Conservation (phyloP, 805 yeast genomes). For the Ogataea dorogensis region DNA sequence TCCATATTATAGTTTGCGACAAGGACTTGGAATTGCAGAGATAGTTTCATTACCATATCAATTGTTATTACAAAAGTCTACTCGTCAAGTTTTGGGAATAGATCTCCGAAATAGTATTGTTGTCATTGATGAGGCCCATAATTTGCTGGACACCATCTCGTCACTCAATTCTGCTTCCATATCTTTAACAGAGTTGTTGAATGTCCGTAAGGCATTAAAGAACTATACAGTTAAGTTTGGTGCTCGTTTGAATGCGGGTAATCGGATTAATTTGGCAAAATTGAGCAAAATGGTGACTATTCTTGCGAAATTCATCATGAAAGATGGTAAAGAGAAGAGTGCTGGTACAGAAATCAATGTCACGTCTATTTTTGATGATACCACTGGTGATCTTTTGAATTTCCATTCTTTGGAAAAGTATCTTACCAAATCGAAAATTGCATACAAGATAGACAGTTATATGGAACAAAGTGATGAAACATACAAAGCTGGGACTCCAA, state of each 20-base stretch:
- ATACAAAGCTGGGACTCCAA: slow-evolving; percentile 39
- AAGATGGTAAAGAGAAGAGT: slow-evolving; percentile 30
- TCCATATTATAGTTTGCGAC: slow-evolving; percentile 78
- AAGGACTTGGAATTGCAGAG: slow-evolving; percentile 58
- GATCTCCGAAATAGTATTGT: slow-evolving; percentile 64
- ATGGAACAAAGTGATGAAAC: slow-evolving; percentile 17
- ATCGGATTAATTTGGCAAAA: slow-evolving; percentile 67
- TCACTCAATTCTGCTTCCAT: slow-evolving; percentile 64
- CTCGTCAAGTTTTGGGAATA: slow-evolving; percentile 60
- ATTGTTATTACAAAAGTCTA: slow-evolving; percentile 56
- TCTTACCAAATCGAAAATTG: slow-evolving; percentile 67
- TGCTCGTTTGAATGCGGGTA: slow-evolving; percentile 65
- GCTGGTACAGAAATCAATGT: slow-evolving; percentile 57
- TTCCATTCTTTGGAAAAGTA: slow-evolving; percentile 65
- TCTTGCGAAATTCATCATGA: slow-evolving; percentile 46
- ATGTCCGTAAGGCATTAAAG: slow-evolving; percentile 48
- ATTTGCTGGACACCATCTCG: slow-evolving; percentile 72
- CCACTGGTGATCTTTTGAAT: slow-evolving; percentile 71
- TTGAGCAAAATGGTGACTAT: slow-evolving; percentile 54
- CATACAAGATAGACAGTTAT: slow-evolving; percentile 78
- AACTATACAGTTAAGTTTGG: slow-evolving; percentile 59
- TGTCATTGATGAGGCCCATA: slow-evolving; percentile 91
- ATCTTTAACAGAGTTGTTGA: slow-evolving; percentile 45
- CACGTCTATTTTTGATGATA: slow-evolving; percentile 52
- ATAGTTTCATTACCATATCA: slow-evolving; percentile 86